A percentile compares a stretch with the other conserved stretches of the same genome.
Evolutionary conservation across 164 flowering plant genomes (phyloP).

Genomic region (Magnolia officinalis): DNA sequence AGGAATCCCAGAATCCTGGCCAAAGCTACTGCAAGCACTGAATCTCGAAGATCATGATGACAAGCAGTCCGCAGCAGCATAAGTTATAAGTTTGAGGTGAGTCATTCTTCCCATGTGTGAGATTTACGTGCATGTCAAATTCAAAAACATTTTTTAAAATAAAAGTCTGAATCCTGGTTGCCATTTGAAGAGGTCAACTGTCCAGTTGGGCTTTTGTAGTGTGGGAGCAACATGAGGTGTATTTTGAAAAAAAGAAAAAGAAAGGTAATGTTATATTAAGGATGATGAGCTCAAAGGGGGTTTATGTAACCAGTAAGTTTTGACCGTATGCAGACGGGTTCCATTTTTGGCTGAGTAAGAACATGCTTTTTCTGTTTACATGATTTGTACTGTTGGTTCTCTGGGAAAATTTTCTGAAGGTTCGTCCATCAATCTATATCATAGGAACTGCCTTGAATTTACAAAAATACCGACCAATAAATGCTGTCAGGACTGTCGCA

Average conservation of each 20-base stretch:
- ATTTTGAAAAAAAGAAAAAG: background rate
- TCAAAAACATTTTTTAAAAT: constrained; percentile 15
- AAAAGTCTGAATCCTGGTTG: background rate
- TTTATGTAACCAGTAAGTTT: background rate
- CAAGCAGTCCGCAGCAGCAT: constrained; percentile 48
- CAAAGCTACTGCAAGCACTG: constrained; percentile 75
- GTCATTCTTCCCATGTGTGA: constrained; percentile 45
- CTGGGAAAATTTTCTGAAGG: background rate
- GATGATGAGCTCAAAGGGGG: background rate
- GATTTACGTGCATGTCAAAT: constrained; percentile 21
- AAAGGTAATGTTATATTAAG: background rate
- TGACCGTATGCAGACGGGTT: background rate
- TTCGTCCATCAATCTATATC: too few species aligned
- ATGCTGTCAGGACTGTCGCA: background rate
- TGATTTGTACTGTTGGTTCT: background rate
- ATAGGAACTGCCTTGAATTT: too few species aligned
- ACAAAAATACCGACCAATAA: background rate
- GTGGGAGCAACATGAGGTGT: background rate
- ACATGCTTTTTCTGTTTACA: background rate
- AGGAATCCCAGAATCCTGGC: constrained; percentile 97
- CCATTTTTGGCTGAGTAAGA: background rate
- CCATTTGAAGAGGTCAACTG: background rate
- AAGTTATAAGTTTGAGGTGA: background rate
- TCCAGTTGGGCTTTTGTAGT: background rate
- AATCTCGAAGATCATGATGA: constrained; percentile 64